Conservation (phyloP, 352 stramenopile genomes). For the Salisapilia sapeloensis region DNA sequence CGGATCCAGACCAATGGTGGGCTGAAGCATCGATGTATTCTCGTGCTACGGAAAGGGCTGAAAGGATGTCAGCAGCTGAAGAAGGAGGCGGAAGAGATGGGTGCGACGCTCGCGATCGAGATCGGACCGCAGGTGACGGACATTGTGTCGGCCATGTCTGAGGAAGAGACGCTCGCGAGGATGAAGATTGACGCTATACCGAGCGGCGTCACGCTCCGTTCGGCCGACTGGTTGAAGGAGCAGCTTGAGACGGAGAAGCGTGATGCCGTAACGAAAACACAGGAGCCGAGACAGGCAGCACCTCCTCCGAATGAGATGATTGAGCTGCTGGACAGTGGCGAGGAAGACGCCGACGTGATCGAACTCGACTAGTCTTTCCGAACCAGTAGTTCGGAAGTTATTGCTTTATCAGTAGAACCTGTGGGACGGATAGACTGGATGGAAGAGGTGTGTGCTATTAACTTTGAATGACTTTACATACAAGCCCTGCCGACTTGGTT, state of each 20-base stretch:
- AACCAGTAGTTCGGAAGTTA: no score
- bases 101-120: slow-evolving; percentile 55
- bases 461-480: no score
- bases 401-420: no score
- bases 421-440: no score
- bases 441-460: no score
- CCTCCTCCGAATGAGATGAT: not conserved
- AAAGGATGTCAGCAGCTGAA: slow-evolving; percentile 56
- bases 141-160: slow-evolving; percentile 52
- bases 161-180: slow-evolving; percentile 41
- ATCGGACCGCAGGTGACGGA: slow-evolving; percentile 61
- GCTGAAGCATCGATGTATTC: slow-evolving; percentile 32
- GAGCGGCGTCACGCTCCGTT: slow-evolving; percentile 42
- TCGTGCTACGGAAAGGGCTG: slow-evolving; percentile 56
- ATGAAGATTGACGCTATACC: slow-evolving; percentile 50
- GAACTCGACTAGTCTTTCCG: no score
- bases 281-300: no score
- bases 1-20: slow-evolving; percentile 25
- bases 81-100: slow-evolving; percentile 27
- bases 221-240: slow-evolving; percentile 47
- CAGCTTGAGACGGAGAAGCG: slow-evolving; percentile 64
- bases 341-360: no score
- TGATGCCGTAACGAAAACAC: no score
- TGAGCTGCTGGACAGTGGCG: not conserved
- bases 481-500: no score